phyloP scores from a whole-genome alignment of 1,139 yeast species.

The Scheffersomyces cryptocercus region DNA sequence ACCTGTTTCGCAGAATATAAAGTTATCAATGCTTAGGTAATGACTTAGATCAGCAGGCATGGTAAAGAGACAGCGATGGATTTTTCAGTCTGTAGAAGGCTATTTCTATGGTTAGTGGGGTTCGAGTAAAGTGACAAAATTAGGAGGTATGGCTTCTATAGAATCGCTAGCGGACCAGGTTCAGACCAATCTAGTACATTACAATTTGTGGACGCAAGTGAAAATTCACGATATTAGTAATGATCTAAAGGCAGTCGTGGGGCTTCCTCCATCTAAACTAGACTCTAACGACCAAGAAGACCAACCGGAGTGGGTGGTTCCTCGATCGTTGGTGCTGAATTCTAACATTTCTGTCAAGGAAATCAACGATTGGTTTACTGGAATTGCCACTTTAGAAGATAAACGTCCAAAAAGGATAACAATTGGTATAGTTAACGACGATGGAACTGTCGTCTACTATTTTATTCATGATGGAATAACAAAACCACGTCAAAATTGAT shows the following conservation, averaged over 20 bases:
- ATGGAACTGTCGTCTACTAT: constrained; percentile 70
- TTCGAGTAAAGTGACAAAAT: no score
- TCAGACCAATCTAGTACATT: constrained; percentile 49
- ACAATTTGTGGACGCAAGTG: constrained; percentile 55
- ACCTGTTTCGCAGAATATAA: no score
- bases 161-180: constrained; percentile 23
- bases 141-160: no score
- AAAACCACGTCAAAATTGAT: constrained; percentile 55
- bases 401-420: constrained; percentile 43
- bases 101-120: no score
- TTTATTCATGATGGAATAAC: constrained; percentile 62
- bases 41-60: no score
- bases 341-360: constrained; percentile 20
- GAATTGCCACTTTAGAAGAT: constrained; percentile 2
- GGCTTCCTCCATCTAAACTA: constrained; percentile 32
- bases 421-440: constrained; percentile 59
- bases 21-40: no score
- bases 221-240: constrained; percentile 14
- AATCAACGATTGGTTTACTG: constrained; percentile 11
- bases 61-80: no score
- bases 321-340: constrained; percentile 17
- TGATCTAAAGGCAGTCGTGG: constrained; percentile 20
- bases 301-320: constrained; percentile 38
- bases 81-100: no score
- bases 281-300: constrained; percentile 21